A percentile compares a stretch with the other conserved stretches of the same genome.
Conservation (phyloP, 2,329 filamentous ascomycete species). For the Colletotrichum gloeosporioides region DNA sequence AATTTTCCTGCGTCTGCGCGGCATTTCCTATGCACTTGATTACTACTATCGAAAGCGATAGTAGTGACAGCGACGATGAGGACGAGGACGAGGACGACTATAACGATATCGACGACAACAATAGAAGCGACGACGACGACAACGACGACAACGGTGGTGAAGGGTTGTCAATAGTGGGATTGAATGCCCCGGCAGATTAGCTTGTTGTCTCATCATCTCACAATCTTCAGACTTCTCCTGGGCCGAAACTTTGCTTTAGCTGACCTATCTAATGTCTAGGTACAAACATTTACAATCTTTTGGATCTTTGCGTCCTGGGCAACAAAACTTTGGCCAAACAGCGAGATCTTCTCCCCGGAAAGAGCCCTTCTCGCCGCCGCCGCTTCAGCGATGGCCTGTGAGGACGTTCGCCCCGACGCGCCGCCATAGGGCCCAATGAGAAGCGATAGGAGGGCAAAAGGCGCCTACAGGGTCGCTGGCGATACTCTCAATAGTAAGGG, state of each 20-base stretch:
- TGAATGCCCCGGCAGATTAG: not conserved
- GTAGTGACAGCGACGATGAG: not conserved
- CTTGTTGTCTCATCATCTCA: not conserved
- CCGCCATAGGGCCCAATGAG: not conserved
- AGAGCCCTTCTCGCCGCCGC: not conserved
- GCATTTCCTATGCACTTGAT: not conserved
- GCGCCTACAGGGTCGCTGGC: not conserved
- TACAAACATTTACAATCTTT: not conserved
- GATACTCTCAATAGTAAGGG: not conserved
- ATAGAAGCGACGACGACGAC: not conserved
- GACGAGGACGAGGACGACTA: not conserved
- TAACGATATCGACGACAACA: not conserved
- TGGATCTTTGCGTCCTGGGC: not conserved
- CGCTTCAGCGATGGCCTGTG: not conserved
- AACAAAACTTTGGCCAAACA: not conserved
- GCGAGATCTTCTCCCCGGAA: fast-evolving
- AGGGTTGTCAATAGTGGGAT: not conserved
- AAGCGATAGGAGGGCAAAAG: not conserved
- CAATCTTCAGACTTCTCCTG: not conserved
- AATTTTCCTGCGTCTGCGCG: too few relatives aligned
- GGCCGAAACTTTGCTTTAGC: not conserved
- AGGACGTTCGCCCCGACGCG: fast-evolving
- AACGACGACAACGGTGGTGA: too few relatives aligned
- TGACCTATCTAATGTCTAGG: not conserved
- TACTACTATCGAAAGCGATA: not conserved